These are phyloP conservation scores for Lactarius tabidus DNA, from an alignment of 768 basidiomycete species.

Conservation along the genomic window DNA sequence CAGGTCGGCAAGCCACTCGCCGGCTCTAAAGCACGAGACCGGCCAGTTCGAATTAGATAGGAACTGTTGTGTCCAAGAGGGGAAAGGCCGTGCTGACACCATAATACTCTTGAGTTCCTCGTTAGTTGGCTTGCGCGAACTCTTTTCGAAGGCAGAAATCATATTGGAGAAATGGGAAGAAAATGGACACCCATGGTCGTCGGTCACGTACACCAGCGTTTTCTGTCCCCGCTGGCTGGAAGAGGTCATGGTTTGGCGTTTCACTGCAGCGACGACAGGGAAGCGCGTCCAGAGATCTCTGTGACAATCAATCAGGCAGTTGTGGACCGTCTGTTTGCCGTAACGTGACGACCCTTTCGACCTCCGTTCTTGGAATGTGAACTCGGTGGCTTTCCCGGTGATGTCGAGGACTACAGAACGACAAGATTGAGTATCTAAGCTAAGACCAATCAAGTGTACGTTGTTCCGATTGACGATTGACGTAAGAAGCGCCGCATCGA, in stretches of 20 bases:
- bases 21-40: conserved; percentile 40
- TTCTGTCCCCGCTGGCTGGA: conserved; percentile 32
- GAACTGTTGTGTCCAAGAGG: conserved; percentile 28
- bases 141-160: conserved; percentile 44
- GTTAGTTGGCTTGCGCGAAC: conserved; percentile 50
- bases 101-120: conserved; percentile 39
- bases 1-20: too few species aligned
- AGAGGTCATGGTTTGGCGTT: conserved; percentile 5
- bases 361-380: conserved; percentile 33
- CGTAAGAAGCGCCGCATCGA: conserved; percentile 1
- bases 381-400: conserved; percentile 44
- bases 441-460: conserved; percentile 27
- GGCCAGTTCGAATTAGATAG: conserved; percentile 17
- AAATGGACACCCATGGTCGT: conserved; percentile 34
- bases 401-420: conserved; percentile 48
- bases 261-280: conserved; percentile 4
- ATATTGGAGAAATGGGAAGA: too few species aligned
- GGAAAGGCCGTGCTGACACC: conserved; percentile 35
- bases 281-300: too few species aligned
- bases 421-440: conserved; percentile 32
- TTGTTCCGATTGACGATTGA: too few species aligned
- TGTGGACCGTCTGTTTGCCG: too few species aligned
- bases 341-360: conserved; percentile 22
- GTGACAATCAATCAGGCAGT: too few species aligned
- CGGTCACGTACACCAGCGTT: conserved; percentile 44